These are phyloP conservation scores for Xylariaceae sp. DNA, from an alignment of 2,329 filamentous ascomycete species.

Conservation along the genomic window DNA sequence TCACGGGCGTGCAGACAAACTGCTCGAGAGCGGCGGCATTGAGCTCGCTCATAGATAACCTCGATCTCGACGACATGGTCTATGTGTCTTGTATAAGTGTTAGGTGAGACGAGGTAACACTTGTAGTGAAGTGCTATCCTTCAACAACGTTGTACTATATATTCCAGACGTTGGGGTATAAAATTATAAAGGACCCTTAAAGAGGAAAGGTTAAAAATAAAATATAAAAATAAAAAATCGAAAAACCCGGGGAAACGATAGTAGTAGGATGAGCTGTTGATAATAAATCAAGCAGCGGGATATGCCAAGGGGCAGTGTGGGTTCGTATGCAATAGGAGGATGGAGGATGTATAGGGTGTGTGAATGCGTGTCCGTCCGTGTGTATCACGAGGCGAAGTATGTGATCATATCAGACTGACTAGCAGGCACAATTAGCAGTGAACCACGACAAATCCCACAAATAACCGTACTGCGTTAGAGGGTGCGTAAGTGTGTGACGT, in stretches of 20 bases:
- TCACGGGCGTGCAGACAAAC: constrained; percentile 78
- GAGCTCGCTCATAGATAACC: constrained; percentile 55
- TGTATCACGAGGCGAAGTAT: constrained; percentile 39
- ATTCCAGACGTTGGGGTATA: constrained; percentile 12
- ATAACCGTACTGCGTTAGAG: constrained; percentile 21
- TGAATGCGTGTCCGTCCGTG: background rate
- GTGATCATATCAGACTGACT: constrained; percentile 33
- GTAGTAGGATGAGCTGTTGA: constrained; percentile 26
- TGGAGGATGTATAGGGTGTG: constrained; percentile 8
- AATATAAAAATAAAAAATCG: constrained; percentile 15
- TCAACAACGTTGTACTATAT: constrained; percentile 8
- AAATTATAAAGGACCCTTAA: constrained; percentile 2
- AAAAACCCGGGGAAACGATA: constrained; percentile 31
- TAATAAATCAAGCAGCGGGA: constrained; percentile 34
- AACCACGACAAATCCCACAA: constrained; percentile 12
- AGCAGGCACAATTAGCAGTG: constrained; percentile 32
- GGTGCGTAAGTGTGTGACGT: constrained; percentile 37
- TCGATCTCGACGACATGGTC: constrained; percentile 52
- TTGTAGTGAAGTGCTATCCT: constrained; percentile 9
- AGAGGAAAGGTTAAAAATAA: constrained; percentile 4
- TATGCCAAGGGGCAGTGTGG: constrained; percentile 12
- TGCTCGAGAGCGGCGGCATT: constrained; percentile 78
- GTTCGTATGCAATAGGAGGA: constrained; percentile 18
- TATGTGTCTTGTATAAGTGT: constrained; percentile 30
- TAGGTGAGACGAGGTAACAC: constrained; percentile 1